Percentiles rank a stretch among this genome's conserved stretches.
These are phyloP conservation scores for Jatropha podagrica DNA, from an alignment of 441 rosid genomes.

Conservation along the genomic window DNA sequence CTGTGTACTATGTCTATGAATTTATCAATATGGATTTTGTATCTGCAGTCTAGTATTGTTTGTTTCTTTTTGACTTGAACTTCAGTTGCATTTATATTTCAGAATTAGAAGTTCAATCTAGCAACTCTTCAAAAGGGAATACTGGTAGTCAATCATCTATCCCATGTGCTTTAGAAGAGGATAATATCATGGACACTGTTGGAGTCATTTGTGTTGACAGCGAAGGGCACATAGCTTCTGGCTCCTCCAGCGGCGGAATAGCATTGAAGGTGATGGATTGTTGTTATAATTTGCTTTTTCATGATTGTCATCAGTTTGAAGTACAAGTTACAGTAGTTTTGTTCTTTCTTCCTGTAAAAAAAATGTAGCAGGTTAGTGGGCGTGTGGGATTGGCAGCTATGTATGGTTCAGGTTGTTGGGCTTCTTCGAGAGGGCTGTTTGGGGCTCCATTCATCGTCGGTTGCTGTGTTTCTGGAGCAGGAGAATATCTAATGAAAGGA, in stretches of 20 bases:
- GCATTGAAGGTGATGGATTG: constrained; percentile 70
- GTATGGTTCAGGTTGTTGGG: constrained; percentile 98
- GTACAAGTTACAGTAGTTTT: not conserved
- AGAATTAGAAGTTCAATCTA: constrained; percentile 30
- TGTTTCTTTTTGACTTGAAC: constrained; percentile 4
- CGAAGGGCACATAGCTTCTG: constrained; percentile 79
- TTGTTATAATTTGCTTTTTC: constrained; percentile 3
- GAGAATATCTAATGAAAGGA: constrained; percentile 90
- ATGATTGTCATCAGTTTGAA: not conserved
- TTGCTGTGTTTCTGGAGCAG: constrained; percentile 86
- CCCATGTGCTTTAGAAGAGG: constrained; percentile 40
- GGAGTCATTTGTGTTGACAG: constrained; percentile 87
- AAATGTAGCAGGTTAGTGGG: constrained; percentile 59
- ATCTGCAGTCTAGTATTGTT: not conserved
- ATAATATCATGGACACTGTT: constrained; percentile 76
- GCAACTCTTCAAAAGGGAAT: constrained; percentile 17
- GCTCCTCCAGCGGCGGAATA: constrained; percentile 93
- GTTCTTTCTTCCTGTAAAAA: not conserved
- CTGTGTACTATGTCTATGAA: not conserved
- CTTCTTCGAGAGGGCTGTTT: constrained; percentile 70
- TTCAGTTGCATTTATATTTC: constrained; percentile 23
- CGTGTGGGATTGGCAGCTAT: constrained; percentile 92
- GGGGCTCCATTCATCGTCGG: constrained; percentile 72
- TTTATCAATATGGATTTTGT: not conserved
- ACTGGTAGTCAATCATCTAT: constrained; percentile 19